phyloP scores from a whole-genome alignment of 176 grass and related monocot species.

The Ananas comosus region DNA sequence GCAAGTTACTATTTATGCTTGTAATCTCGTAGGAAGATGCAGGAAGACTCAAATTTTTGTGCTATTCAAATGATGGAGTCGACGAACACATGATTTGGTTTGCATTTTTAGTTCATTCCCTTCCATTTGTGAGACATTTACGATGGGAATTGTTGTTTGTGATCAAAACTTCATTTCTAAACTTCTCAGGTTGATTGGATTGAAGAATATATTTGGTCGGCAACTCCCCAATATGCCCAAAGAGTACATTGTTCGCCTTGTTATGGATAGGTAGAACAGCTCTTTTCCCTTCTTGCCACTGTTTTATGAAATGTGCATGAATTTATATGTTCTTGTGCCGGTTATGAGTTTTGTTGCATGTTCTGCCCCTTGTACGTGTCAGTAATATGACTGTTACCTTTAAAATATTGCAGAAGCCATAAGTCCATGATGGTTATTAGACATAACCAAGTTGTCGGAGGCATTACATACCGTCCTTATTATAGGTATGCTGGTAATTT shows the following conservation, averaged over 20 bases:
- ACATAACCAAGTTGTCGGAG: constrained; percentile 91
- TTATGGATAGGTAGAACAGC: constrained; percentile 69
- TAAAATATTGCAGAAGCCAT: constrained; percentile 60
- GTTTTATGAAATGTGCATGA: neutral
- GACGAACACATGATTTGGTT: constrained; percentile 99
- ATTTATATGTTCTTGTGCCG: neutral
- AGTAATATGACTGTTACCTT: neutral
- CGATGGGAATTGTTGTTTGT: neutral
- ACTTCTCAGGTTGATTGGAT: constrained; percentile 76
- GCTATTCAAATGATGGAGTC: constrained; percentile 87
- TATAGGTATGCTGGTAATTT: constrained; percentile 35
- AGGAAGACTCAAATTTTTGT: constrained; percentile 74
- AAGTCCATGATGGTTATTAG: constrained; percentile 99
- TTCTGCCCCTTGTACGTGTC: neutral
- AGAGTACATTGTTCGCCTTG: constrained; percentile 95
- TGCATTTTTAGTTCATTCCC: constrained; percentile 19
- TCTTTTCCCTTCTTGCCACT: neutral
- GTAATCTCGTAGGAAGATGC: constrained; percentile 62
- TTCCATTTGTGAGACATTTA: neutral
- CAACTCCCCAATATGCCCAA: constrained; percentile 99
- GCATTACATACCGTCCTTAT: constrained; percentile 98
- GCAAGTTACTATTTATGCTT: too few species aligned
- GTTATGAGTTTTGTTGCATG: neutral
- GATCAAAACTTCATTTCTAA: neutral
- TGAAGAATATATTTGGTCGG: constrained; percentile 98